phyloP scores from a whole-genome alignment of 768 basidiomycete genomes.

The Coprinellus micaceus region DNA sequence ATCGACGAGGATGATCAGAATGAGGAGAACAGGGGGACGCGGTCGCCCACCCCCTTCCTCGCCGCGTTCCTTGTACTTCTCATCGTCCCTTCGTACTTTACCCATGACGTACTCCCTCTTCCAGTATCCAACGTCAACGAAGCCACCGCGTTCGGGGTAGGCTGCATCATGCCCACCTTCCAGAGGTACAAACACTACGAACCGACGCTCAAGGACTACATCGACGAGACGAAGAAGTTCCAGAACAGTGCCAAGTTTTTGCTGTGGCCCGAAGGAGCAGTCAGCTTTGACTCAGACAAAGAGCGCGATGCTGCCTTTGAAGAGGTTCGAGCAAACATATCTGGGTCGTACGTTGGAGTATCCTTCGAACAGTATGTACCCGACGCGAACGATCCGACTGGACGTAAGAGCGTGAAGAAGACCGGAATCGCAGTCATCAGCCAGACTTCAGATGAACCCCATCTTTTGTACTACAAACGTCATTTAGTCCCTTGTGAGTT shows the following conservation, averaged over 20 bases:
- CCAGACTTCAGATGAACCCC: constrained; percentile 31
- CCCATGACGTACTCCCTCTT: constrained; percentile 37
- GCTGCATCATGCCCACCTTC: constrained; percentile 61
- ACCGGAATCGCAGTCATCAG: constrained; percentile 66
- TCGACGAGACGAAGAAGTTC: constrained; percentile 51
- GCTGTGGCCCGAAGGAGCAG: constrained; percentile 81
- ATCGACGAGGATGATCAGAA: too few species aligned
- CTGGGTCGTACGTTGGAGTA: constrained; percentile 56
- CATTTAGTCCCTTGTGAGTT: constrained; percentile 73
- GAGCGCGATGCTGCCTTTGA: constrained; percentile 51
- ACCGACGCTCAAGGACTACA: constrained; percentile 54
- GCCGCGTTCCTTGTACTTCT: constrained; percentile 39
- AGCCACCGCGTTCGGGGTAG: constrained; percentile 59
- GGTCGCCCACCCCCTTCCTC: constrained; percentile 30
- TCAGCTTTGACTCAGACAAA: constrained; percentile 50
- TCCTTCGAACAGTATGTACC: constrained; percentile 63
- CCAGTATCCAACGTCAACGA: constrained; percentile 29
- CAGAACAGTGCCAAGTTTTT: constrained; percentile 48
- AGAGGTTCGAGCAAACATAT: constrained; percentile 31
- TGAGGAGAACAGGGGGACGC: constrained; percentile 5
- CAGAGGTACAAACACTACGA: constrained; percentile 35
- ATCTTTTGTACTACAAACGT: constrained; percentile 66
- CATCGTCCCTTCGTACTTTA: constrained; percentile 51
- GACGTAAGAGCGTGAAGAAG: constrained; percentile 38
- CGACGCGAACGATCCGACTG: constrained; percentile 34